phyloP scores from a whole-genome alignment of 2,329 filamentous ascomycete genomes.

The Aotearoamyces nothofagi region DNA sequence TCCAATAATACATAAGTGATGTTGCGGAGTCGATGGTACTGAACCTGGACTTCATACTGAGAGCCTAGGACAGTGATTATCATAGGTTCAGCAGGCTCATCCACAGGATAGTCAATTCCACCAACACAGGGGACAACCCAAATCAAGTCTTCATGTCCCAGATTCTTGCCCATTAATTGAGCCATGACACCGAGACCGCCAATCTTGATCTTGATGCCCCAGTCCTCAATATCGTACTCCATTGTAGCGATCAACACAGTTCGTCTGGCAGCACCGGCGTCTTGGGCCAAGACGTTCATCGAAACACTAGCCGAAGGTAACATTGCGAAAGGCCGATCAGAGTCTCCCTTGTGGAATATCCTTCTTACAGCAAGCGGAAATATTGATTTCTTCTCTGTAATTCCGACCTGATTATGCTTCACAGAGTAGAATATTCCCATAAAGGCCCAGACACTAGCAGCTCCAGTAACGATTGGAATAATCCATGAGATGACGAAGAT shows the following conservation, averaged over 20 bases:
- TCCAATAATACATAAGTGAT: slow-evolving; percentile 54
- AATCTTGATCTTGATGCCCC: slow-evolving; percentile 56
- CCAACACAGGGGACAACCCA: slow-evolving; percentile 47
- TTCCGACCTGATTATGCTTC: no score
- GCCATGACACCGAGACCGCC: slow-evolving; percentile 56
- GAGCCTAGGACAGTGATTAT: slow-evolving; percentile 42
- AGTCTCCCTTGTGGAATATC: no score
- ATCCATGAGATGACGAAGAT: slow-evolving; percentile 37
- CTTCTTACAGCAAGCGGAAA: no score
- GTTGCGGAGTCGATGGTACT: slow-evolving; percentile 45
- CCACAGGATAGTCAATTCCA: slow-evolving; percentile 45
- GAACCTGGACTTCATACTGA: slow-evolving; percentile 43
- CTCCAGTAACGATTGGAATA: slow-evolving; percentile 34
- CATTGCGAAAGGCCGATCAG: no score
- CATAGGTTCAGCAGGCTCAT: slow-evolving; percentile 42
- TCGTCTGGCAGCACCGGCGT: slow-evolving; percentile 17
- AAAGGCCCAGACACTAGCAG: slow-evolving; percentile 32
- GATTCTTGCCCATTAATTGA: slow-evolving; percentile 46
- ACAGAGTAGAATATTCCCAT: no score
- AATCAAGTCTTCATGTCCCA: slow-evolving; percentile 47
- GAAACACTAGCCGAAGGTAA: no score
- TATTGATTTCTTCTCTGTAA: slow-evolving; percentile 29
- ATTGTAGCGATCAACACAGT: slow-evolving; percentile 52
- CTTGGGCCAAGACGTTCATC: slow-evolving; percentile 1
- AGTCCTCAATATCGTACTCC: slow-evolving; percentile 58